Evolutionary conservation across 192 early-diverging fungal species (phyloP).

Genomic region (Rhizophagus clarus): DNA sequence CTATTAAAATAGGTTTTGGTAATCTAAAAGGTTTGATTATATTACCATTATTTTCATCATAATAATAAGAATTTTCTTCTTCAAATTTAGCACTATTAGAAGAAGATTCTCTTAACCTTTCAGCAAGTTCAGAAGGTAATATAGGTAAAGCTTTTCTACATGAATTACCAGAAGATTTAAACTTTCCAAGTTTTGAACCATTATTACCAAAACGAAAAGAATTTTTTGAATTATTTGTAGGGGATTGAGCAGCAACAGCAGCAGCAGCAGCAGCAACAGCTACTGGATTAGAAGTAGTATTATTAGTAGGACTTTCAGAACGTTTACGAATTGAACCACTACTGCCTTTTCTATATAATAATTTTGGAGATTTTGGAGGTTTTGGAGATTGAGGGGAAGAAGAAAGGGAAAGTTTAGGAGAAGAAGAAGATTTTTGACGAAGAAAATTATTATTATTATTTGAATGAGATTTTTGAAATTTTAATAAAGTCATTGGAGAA

Average conservation of each 20-base stretch:
- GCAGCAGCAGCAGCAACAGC: neutral
- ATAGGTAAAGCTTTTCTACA: constrained; percentile 31
- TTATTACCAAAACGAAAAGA: constrained; percentile 10
- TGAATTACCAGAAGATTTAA: no score
- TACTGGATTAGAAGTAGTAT: neutral
- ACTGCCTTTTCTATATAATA: constrained; percentile 27
- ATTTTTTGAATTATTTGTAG: neutral
- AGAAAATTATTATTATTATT: constrained; percentile 3
- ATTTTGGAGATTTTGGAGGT: constrained; percentile 29
- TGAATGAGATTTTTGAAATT: constrained; percentile 11
- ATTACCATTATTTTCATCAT: neutral
- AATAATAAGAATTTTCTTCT: neutral
- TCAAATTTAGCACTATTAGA: neutral
- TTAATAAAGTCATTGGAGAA: neutral
- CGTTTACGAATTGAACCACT: constrained; percentile 22
- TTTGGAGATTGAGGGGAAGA: constrained; percentile 10
- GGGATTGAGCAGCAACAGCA: neutral
- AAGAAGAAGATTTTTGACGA: neutral
- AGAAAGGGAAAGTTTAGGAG: neutral
- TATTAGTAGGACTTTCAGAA: constrained; percentile 13
- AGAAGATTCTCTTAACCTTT: constrained; percentile 14
- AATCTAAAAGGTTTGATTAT: neutral
- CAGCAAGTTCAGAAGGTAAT: constrained; percentile 11
- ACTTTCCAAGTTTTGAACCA: constrained; percentile 20
- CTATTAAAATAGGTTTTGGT: constrained; percentile 38